Evolutionary conservation across 176 grass and related monocot species (phyloP).

Genomic region (Oryza longistaminata): DNA sequence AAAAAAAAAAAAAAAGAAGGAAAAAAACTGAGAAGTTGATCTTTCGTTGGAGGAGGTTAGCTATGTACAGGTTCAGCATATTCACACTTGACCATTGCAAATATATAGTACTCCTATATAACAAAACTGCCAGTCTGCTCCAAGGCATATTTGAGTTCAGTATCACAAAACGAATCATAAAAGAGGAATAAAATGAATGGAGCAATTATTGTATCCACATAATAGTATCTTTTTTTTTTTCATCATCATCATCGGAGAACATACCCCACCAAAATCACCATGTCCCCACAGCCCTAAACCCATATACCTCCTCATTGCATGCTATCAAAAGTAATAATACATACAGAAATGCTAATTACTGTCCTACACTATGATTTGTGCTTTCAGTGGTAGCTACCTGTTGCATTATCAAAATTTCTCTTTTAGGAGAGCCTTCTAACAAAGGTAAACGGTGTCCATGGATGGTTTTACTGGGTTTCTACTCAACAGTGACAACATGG

Average conservation of each 20-base stretch:
- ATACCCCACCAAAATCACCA: background rate
- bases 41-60: background rate
- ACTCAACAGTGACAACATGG: conserved; percentile 25
- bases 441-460: conserved; percentile 8
- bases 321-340: conserved; percentile 40
- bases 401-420: conserved; percentile 34
- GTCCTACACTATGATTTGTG: conserved; percentile 50
- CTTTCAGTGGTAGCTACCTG: conserved; percentile 43
- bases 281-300: background rate
- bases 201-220: background rate
- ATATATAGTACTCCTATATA: background rate
- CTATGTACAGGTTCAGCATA: background rate
- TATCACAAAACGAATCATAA: background rate
- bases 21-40: background rate
- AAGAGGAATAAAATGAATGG: background rate
- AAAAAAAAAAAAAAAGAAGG: too few species aligned
- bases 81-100: background rate
- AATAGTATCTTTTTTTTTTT: conserved; percentile 16
- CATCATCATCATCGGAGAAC: conserved; percentile 30
- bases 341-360: conserved; percentile 46
- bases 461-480: conserved; percentile 36
- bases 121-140: background rate
- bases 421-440: conserved; percentile 14
- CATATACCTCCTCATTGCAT: conserved; percentile 42
- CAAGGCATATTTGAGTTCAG: background rate